Evolutionary conservation across 164 flowering plant genomes (phyloP), one percentile per base, ranked within the genome.

Genomic region (Brasenia schreberi): DNA sequence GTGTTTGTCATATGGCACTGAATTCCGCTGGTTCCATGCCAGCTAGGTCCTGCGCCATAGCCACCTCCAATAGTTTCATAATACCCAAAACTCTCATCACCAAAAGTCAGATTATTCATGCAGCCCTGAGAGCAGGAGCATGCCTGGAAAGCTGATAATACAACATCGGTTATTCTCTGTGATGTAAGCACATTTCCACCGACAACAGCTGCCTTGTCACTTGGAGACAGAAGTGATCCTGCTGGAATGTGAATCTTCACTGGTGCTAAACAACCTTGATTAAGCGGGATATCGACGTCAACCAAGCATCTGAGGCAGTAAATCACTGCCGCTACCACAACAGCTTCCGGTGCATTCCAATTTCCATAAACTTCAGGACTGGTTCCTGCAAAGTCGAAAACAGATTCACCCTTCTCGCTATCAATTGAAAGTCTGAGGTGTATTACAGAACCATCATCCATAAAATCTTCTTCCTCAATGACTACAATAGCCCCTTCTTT

Each of bases 1-100:
- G 99, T 94, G 44, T 94, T 94, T 27, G 99, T 94, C 99, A 94
- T 94, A 69, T 94, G 99, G 81, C 97, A 91, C 71, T 94, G 99
- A 69, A 91, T 83, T 0, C 96, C 97, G 76, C 97, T 94, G 7
- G 96, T 88, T 7, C 99, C 99, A 67, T 91, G 84, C 99, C 99
- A 94, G 49, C 66, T 77, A 0, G 95, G 97, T 6, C 99, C 99
- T 0, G 97, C 99, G 6, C 99, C 99, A 72, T 93, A 76, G 11
- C 99, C 99, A 49, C 99, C 99, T 72, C 95, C 99, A 63, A 94
- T 94, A 58, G 99, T 94, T 71, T 94, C 99, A 65, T 94, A 94
- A 69, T 94, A 94, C 19, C 99, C 97, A 69, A 94, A 94, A 7
- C 85, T 89, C 27, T 85, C 77, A 65, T 94, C 96, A 27, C 99